Evolutionary conservation across 768 basidiomycete species (phyloP).

Genomic region (Brasilioporus rufonigricans): DNA sequence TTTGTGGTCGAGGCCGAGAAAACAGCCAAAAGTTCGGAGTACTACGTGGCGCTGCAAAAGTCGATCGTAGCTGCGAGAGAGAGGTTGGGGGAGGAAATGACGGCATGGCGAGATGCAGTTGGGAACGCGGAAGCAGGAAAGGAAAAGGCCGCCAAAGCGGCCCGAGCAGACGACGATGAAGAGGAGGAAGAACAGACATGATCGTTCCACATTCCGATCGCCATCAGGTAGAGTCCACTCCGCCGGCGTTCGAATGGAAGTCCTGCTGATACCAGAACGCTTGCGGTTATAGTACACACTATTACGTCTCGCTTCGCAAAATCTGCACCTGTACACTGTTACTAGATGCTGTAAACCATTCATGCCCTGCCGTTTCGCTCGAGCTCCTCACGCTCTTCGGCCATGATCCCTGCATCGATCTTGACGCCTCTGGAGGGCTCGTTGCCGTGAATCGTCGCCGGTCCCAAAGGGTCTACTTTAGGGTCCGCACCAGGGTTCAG

Average conservation of each 20-base stretch:
- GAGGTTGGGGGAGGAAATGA: conserved; percentile 64
- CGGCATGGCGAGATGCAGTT: conserved; percentile 71
- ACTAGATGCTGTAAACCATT: neutral
- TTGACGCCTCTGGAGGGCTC: conserved; percentile 56
- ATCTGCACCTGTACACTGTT: too few species aligned
- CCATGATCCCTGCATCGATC: conserved; percentile 55
- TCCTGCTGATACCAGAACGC: neutral
- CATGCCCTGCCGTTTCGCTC: conserved; percentile 41
- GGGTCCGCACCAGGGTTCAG: conserved; percentile 32
- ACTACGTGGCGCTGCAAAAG: conserved; percentile 50
- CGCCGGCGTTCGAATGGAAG: neutral
- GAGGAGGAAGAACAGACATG: conserved; percentile 41
- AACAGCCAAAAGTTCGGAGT: conserved; percentile 20
- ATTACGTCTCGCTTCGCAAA: neutral
- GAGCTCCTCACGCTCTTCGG: conserved; percentile 49
- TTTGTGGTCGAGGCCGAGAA: conserved; percentile 26
- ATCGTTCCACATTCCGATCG: neutral
- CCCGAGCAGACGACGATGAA: conserved; percentile 44
- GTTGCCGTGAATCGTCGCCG: conserved; percentile 53
- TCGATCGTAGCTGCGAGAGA: conserved; percentile 52
- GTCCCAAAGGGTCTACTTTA: conserved; percentile 44
- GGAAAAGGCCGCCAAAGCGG: conserved; percentile 45
- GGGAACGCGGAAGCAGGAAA: conserved; percentile 63
- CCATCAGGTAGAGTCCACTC: neutral
- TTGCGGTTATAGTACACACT: neutral